Evolutionary conservation across 2,329 filamentous ascomycete species (phyloP), one percentile per base, ranked within the genome.

Genomic region (Huntiella bhutanensis): DNA sequence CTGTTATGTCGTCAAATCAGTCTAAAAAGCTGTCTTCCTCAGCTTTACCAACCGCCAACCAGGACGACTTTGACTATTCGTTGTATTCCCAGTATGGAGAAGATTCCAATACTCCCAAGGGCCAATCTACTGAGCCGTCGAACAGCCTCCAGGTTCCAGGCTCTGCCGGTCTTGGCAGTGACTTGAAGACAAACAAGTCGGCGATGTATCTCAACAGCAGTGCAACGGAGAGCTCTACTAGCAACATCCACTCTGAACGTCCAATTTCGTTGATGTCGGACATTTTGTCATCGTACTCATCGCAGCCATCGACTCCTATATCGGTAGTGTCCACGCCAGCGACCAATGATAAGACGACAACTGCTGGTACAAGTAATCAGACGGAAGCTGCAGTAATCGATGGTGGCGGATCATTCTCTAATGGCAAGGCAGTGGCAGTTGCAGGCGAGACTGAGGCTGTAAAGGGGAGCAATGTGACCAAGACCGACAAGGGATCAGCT

Each of bases 281-380:
- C 33, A 41, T 49, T 5, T 54, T 55, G 13, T 53, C 52, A 33
- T 52, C 53, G 43, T 51, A 53, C 49, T 51, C 55, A 53, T 53
- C 52, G 52, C 54, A 52, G 52, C 54, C 46, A 38, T 52, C 35
- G 17, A 53, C 47, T 43, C 41, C 36, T 35, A 41, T 40, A 4
- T 48, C 43, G 17, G 17, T 19, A 15, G 33, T 41, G 45, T 43
- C 40, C 16, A 40, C 32, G 8, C 43, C 48, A 5, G 33, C 47
- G 12, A 32, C 41, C 17, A 35, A 40, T 38, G 33, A 32, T 36
- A 28, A 28, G 45, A 12, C 22, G 22, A 28, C 22, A 28, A 7
- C 22, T 28, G 22, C 22, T 28, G 7, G 22, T 28, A 28, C 22
- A 28, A 28, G 22, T 28, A 28, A 28, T 28, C 22, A 28, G 22